These are phyloP conservation scores for Apiospora rasikravindrae DNA, from an alignment of 2,329 filamentous ascomycete genomes.

Conservation along the genomic window DNA sequence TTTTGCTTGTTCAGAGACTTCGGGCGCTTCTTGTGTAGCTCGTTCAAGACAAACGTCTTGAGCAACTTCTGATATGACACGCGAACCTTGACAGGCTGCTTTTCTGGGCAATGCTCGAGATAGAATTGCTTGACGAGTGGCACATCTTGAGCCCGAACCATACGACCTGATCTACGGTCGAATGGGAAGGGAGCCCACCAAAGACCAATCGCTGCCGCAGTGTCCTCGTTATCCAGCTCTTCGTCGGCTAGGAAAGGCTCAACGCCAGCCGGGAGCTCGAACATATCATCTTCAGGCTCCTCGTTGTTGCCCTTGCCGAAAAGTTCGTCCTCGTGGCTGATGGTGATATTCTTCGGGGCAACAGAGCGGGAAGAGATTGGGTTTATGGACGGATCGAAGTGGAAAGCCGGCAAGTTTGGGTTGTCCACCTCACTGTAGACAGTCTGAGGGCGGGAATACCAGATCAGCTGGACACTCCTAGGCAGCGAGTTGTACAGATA, in stretches of 20 bases:
- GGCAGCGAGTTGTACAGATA: slow-evolving; percentile 97
- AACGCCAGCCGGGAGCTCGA: slow-evolving; percentile 78
- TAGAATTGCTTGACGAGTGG: slow-evolving; percentile 99
- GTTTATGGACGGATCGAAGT: slow-evolving; percentile 97
- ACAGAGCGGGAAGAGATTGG: slow-evolving; percentile 95
- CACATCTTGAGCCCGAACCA: slow-evolving; percentile 97
- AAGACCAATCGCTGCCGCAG: slow-evolving; percentile 85
- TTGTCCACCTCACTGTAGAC: slow-evolving; percentile 91
- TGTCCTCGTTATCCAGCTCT: slow-evolving; percentile 87
- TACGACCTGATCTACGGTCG: slow-evolving; percentile 88
- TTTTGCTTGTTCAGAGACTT: slow-evolving; percentile 97
- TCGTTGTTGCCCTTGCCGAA: slow-evolving; percentile 82
- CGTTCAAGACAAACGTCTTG: slow-evolving; percentile 95
- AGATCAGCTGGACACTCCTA: slow-evolving; percentile 88
- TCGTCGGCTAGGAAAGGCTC: slow-evolving; percentile 92
- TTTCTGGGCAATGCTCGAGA: slow-evolving; percentile 87
- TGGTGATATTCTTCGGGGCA: slow-evolving; percentile 88
- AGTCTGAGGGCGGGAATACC: slow-evolving; percentile 92
- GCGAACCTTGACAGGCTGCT: slow-evolving; percentile 92
- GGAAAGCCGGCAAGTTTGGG: slow-evolving; percentile 89
- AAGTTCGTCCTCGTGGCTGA: slow-evolving; percentile 92
- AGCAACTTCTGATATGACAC: slow-evolving; percentile 98
- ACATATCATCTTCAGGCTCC: slow-evolving; percentile 78
- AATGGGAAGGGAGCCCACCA: slow-evolving; percentile 99
- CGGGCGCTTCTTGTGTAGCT: slow-evolving; percentile 92